These are phyloP conservation scores for Ceratobasidium sp. DNA, from an alignment of 1,284 basidiomycete genomes.

Conservation along the genomic window DNA sequence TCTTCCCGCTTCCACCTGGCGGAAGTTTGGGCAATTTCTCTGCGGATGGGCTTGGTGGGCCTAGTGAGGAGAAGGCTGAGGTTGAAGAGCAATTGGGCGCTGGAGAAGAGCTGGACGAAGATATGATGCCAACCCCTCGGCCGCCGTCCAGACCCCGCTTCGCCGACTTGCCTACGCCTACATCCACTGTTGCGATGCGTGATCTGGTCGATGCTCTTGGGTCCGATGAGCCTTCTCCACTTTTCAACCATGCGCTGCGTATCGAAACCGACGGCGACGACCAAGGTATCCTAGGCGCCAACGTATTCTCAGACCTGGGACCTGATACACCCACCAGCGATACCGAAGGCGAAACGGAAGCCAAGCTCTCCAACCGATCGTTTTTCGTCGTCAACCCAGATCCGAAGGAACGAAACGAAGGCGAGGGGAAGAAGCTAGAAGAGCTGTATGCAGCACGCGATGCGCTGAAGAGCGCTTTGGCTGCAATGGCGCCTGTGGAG, in stretches of 20 bases:
- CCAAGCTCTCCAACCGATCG: background rate
- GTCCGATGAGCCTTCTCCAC: slow-evolving; percentile 22
- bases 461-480: slow-evolving; percentile 31
- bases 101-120: slow-evolving; percentile 13
- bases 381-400: slow-evolving; percentile 27
- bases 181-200: slow-evolving; percentile 4
- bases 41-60: no score
- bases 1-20: background rate
- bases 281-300: background rate
- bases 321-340: background rate
- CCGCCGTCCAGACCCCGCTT: slow-evolving; percentile 16
- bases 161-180: background rate
- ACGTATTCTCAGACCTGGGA: background rate
- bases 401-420: background rate
- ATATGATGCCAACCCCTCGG: slow-evolving; percentile 38
- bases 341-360: background rate
- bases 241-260: background rate
- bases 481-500: slow-evolving; percentile 38
- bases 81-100: no score
- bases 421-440: background rate
- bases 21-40: background rate
- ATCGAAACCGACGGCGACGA: background rate
- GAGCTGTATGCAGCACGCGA: slow-evolving; percentile 30
- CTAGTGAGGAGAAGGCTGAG: no score
- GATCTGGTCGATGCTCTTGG: slow-evolving; percentile 23